Evolutionary conservation across 2,329 filamentous ascomycete species (phyloP).

Genomic region (Pseudogymnoascus sp.): DNA sequence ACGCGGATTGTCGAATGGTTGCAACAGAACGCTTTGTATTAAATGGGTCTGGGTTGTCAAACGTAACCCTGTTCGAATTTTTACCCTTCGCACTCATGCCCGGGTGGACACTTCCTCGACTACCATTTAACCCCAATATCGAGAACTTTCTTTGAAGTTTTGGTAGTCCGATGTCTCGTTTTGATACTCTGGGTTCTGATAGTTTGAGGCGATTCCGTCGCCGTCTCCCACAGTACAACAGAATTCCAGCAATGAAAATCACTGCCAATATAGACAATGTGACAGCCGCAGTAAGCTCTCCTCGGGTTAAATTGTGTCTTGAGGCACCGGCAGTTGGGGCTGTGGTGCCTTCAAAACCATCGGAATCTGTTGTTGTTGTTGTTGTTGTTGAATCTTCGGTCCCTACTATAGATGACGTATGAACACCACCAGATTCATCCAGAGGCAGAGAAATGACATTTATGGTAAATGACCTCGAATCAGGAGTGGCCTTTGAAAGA

Average conservation of each 20-base stretch:
- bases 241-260: not conserved
- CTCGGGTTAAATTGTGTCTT: not conserved
- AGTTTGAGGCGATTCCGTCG: not conserved
- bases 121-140: not conserved
- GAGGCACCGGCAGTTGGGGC: not conserved
- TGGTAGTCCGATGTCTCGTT: not conserved
- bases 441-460: conserved; percentile 9
- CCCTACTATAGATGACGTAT: conserved; percentile 8
- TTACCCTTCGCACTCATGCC: not conserved
- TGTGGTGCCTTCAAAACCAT: not conserved
- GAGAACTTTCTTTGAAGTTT: conserved; percentile 1
- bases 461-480: conserved; percentile 21
- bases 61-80: not conserved
- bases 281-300: not conserved
- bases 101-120: not conserved
- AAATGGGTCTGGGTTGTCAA: not conserved
- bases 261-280: not conserved
- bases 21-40: not conserved
- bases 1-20: not conserved
- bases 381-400: conserved; percentile 8
- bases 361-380: conserved; percentile 6
- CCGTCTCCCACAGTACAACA: not conserved
- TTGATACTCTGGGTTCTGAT: not conserved
- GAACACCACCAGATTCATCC: not conserved
- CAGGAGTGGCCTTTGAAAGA: not conserved